These are phyloP conservation scores for Leccinum imitatum DNA, from an alignment of 768 basidiomycete genomes.

Conservation along the genomic window DNA sequence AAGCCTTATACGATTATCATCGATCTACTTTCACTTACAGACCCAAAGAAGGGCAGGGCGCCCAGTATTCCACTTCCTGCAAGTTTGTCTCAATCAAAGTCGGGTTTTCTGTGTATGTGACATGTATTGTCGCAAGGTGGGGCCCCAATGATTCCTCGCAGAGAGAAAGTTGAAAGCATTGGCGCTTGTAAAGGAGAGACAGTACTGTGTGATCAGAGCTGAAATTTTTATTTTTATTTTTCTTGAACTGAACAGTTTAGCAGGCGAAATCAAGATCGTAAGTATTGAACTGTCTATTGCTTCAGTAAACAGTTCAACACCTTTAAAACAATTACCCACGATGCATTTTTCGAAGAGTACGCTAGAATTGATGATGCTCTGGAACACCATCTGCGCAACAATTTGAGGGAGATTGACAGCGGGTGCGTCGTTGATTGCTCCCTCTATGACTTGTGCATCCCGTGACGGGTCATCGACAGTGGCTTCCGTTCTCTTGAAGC, in stretches of 20 bases:
- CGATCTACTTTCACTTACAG: constrained; percentile 41
- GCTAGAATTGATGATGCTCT: constrained; percentile 22
- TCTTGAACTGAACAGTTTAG: not conserved
- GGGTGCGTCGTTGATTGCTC: constrained; percentile 18
- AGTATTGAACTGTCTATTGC: constrained; percentile 12
- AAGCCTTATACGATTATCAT: too few relatives aligned
- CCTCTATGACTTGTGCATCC: constrained; percentile 21
- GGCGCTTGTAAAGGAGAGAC: not conserved
- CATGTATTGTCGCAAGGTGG: too few relatives aligned
- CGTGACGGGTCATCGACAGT: constrained; percentile 14
- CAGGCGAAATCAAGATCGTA: not conserved
- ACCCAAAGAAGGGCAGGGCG: too few relatives aligned
- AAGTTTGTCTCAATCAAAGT: not conserved
- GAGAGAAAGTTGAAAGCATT: not conserved
- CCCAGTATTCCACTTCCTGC: not conserved
- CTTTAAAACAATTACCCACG: constrained; percentile 5
- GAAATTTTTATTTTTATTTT: too few relatives aligned
- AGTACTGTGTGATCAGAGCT: not conserved
- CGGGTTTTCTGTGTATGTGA: too few relatives aligned
- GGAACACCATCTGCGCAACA: constrained; percentile 20
- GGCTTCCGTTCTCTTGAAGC: constrained; percentile 23
- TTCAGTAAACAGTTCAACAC: not conserved
- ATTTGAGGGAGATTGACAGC: constrained; percentile 23
- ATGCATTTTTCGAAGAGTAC: constrained; percentile 16
- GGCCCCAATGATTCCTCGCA: not conserved